These are phyloP conservation scores for Pseudocercospora pini-densiflorae DNA, from an alignment of 2,329 filamentous ascomycete genomes.

Conservation along the genomic window DNA sequence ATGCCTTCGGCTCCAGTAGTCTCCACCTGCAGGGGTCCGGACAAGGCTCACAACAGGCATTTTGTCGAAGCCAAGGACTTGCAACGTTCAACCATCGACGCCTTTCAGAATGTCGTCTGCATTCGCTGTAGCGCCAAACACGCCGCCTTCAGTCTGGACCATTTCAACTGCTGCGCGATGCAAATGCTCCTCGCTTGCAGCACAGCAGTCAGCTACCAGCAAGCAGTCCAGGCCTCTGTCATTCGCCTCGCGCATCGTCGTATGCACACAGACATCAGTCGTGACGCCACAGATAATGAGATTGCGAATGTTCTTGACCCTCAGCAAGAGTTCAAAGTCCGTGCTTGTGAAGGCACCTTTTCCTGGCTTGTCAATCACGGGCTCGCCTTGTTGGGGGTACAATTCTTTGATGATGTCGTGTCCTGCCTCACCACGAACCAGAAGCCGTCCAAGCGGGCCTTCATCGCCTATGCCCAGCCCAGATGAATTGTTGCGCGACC, in stretches of 20 bases:
- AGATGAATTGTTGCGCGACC: slow-evolving; percentile 57
- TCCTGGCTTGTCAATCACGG: slow-evolving; percentile 61
- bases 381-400: slow-evolving; percentile 53
- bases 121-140: slow-evolving; percentile 34
- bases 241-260: slow-evolving; percentile 60
- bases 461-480: slow-evolving; percentile 56
- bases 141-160: slow-evolving; percentile 49
- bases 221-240: slow-evolving; percentile 61
- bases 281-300: slow-evolving; percentile 60
- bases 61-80: neutral
- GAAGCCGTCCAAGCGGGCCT: slow-evolving; percentile 62
- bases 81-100: neutral
- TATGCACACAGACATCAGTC: slow-evolving; percentile 61
- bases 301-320: slow-evolving; percentile 57
- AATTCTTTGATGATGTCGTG: slow-evolving; percentile 63
- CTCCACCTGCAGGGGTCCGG: too few relatives aligned
- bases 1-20: too few relatives aligned
- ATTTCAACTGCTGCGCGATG: slow-evolving; percentile 49
- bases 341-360: slow-evolving; percentile 59
- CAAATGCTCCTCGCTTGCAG: slow-evolving; percentile 47
- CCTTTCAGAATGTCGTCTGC: slow-evolving; percentile 19
- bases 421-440: slow-evolving; percentile 62
- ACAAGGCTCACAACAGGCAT: too few relatives aligned
- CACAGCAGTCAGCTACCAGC: slow-evolving; percentile 55
- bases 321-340: slow-evolving; percentile 57